Percentiles rank a stretch among this genome's conserved stretches.
These are phyloP conservation scores for Rhypophila decipiens DNA, from an alignment of 495 filamentous ascomycete genomes.

Conservation along the genomic window DNA sequence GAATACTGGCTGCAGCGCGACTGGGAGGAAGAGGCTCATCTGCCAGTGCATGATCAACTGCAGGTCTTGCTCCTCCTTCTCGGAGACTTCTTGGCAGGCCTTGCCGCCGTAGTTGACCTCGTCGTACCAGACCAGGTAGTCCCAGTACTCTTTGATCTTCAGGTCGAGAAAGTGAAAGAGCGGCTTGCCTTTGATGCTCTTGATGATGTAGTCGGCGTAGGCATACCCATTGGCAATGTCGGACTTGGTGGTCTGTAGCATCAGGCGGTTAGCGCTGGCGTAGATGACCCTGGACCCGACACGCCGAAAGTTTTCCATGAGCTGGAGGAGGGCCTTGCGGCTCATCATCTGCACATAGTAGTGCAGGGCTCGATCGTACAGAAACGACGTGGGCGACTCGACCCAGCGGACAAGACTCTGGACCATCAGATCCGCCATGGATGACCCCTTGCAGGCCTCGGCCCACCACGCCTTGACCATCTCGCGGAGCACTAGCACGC, in stretches of 20 bases:
- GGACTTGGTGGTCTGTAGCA: constrained; percentile 92
- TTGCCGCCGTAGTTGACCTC: constrained; percentile 98
- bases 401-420: constrained; percentile 97
- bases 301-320: constrained; percentile 94
- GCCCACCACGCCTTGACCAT: constrained; percentile 99
- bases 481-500: constrained; percentile 81
- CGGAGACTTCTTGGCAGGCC: constrained; percentile 76
- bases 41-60: constrained; percentile 99
- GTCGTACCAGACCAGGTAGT: constrained; percentile 99
- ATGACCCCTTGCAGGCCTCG: constrained; percentile 83
- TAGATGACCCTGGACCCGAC: constrained; percentile 93
- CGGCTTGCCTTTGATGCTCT: constrained; percentile 90
- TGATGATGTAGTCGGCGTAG: constrained; percentile 94
- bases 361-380: constrained; percentile 93
- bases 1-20: constrained; percentile 75
- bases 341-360: constrained; percentile 99
- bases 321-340: constrained; percentile 87
- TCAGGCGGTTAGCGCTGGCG: constrained; percentile 78
- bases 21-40: constrained; percentile 78
- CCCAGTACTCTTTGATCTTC: constrained; percentile 98
- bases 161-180: constrained; percentile 97
- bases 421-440: constrained; percentile 96
- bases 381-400: constrained; percentile 80
- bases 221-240: constrained; percentile 97
- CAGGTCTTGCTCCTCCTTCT: constrained; percentile 74